Percentiles rank a stretch among this genome's conserved stretches.
phyloP scores from a whole-genome alignment of 768 basidiomycete species.

The Pulveroboletus sp. region DNA sequence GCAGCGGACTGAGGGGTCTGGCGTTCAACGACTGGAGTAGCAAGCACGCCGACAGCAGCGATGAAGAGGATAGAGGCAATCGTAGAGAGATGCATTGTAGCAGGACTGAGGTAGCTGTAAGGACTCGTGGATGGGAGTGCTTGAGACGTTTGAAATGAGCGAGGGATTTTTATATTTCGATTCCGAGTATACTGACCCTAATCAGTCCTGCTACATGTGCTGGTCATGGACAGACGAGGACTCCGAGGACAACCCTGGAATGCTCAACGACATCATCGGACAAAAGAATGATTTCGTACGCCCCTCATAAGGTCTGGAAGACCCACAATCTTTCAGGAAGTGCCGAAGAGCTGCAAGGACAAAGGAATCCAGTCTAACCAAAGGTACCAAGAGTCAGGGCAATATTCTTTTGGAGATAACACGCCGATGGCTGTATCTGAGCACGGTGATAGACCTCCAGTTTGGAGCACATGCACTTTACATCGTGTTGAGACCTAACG shows the following conservation, averaged over 20 bases:
- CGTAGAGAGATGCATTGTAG: slow-evolving; percentile 10
- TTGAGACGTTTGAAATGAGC: background rate
- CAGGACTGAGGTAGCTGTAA: background rate
- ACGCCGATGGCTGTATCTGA: no score
- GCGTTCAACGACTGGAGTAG: slow-evolving; percentile 6
- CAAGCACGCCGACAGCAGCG: slow-evolving; percentile 6
- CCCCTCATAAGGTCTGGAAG: no score
- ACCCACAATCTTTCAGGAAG: no score
- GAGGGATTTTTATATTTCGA: slow-evolving; percentile 9
- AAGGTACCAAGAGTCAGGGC: no score
- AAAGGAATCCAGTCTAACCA: no score
- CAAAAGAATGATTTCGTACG: no score
- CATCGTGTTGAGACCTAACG: no score
- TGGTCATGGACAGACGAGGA: background rate
- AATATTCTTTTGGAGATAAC: no score
- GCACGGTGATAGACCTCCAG: no score
- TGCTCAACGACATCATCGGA: no score
- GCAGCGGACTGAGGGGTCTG: slow-evolving; percentile 1
- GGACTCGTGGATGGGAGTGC: slow-evolving; percentile 8
- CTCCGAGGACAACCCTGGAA: background rate
- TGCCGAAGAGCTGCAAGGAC: no score
- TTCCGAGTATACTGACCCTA: background rate
- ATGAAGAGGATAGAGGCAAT: slow-evolving; percentile 6
- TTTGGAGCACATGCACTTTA: no score
- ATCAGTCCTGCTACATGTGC: background rate